Evolutionary conservation across 148 eudicot genomes (phyloP).

Genomic region (Cornus controversa): DNA sequence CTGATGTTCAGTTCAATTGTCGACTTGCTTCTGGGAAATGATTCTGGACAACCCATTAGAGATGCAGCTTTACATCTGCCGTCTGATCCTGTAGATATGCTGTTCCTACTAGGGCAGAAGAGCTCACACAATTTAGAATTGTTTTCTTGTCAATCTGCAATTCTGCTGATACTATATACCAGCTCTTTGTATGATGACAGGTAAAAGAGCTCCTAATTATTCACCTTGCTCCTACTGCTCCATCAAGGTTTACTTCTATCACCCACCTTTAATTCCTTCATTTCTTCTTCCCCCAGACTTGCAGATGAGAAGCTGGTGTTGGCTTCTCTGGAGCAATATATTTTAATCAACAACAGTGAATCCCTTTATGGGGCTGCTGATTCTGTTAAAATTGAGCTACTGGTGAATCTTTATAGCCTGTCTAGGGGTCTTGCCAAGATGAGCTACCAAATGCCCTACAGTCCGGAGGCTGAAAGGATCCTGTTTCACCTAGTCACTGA

Average conservation of each 20-base stretch:
- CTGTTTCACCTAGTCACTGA: constrained; percentile 61
- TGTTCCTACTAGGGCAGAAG: constrained; percentile 84
- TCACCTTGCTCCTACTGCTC: background rate
- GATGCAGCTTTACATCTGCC: constrained; percentile 73
- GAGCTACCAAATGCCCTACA: constrained; percentile 66
- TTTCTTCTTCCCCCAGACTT: constrained; percentile 43
- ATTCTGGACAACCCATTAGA: constrained; percentile 63
- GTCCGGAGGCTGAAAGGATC: constrained; percentile 81
- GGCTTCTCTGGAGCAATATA: constrained; percentile 91
- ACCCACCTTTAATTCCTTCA: background rate
- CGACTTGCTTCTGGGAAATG: constrained; percentile 63
- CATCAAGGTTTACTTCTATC: constrained; percentile 2
- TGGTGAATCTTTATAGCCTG: constrained; percentile 72
- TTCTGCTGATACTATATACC: constrained; percentile 60
- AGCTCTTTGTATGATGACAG: constrained; percentile 79
- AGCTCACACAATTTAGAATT: constrained; percentile 48
- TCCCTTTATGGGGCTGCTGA: constrained; percentile 40
- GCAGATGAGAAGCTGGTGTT: constrained; percentile 80
- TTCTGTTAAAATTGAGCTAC: constrained; percentile 30
- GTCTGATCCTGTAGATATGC: constrained; percentile 77
- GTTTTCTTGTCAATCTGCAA: constrained; percentile 70
- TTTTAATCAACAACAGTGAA: constrained; percentile 62
- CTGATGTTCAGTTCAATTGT: constrained; percentile 64
- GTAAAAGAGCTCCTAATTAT: constrained; percentile 31
- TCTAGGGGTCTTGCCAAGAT: constrained; percentile 66